Conservation (phyloP, 2,329 filamentous ascomycete species). For the Emericellopsis atlantica region DNA sequence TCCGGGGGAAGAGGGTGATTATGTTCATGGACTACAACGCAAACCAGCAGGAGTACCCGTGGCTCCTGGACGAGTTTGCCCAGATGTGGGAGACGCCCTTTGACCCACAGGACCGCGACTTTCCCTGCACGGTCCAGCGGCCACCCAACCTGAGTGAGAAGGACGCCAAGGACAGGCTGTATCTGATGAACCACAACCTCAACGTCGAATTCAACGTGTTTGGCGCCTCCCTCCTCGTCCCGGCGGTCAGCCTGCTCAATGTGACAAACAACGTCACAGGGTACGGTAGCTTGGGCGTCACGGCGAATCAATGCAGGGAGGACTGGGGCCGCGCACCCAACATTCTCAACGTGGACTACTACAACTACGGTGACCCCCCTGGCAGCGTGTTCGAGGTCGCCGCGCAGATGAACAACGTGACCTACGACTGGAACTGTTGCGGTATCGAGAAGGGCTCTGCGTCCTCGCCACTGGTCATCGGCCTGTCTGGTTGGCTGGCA, state of each 20-base stretch:
- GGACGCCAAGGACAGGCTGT: conserved; percentile 51
- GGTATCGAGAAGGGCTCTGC: conserved; percentile 17
- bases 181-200: conserved; percentile 83
- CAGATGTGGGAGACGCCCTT: conserved; percentile 91
- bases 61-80: conserved; percentile 76
- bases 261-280: conserved; percentile 57
- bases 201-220: conserved; percentile 65
- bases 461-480: too few relatives aligned
- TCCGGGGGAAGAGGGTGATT: conserved; percentile 57
- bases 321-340: conserved; percentile 61
- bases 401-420: conserved; percentile 58
- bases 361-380: conserved; percentile 52
- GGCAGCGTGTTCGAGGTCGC: conserved; percentile 71
- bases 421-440: conserved; percentile 47
- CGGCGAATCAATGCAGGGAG: conserved; percentile 46
- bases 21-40: conserved; percentile 80
- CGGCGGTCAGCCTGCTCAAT: conserved; percentile 57
- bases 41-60: conserved; percentile 66
- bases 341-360: conserved; percentile 75
- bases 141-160: conserved; percentile 50
- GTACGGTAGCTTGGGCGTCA: conserved; percentile 51
- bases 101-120: conserved; percentile 48
- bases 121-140: conserved; percentile 69
- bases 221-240: conserved; percentile 52
- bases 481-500: not conserved